Evolutionary conservation across 345 rosid genomes (phyloP).

Genomic region (Carallia pectinifolia): DNA sequence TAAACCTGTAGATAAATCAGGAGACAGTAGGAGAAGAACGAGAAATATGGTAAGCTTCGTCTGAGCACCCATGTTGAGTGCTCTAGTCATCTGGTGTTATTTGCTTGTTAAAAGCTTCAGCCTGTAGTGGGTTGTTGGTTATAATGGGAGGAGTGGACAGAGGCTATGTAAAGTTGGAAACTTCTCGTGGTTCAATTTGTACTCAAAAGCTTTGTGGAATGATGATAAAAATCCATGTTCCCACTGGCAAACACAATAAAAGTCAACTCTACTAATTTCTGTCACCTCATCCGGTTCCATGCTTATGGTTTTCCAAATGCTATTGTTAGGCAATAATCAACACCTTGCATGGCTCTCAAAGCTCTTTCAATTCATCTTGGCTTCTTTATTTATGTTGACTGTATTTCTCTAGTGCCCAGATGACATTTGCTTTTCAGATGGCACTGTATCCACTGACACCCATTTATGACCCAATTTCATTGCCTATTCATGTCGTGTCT

Average conservation of each 20-base stretch:
- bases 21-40: constrained; percentile 19
- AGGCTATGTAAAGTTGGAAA: neutral
- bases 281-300: constrained; percentile 3
- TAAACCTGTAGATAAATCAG: constrained; percentile 23
- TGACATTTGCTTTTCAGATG: neutral
- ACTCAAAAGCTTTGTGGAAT: constrained; percentile 34
- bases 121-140: constrained; percentile 17
- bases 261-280: constrained; percentile 21
- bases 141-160: constrained; percentile 24
- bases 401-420: neutral
- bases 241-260: constrained; percentile 18
- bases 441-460: neutral
- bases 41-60: constrained; percentile 17
- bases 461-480: neutral
- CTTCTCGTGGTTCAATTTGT: constrained; percentile 28
- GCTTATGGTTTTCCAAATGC: neutral
- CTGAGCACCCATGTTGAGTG: constrained; percentile 17
- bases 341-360: constrained; percentile 4
- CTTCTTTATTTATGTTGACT: neutral
- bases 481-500: neutral
- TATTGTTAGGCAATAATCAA: constrained; percentile 2
- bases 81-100: neutral
- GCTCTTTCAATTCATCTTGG: neutral
- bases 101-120: neutral
- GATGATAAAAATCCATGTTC: constrained; percentile 13